Evolutionary conservation across 2,329 filamentous ascomycete species (phyloP), one percentile per base, ranked within the genome.

Genomic region (Allantophomopsis cytisporea): DNA sequence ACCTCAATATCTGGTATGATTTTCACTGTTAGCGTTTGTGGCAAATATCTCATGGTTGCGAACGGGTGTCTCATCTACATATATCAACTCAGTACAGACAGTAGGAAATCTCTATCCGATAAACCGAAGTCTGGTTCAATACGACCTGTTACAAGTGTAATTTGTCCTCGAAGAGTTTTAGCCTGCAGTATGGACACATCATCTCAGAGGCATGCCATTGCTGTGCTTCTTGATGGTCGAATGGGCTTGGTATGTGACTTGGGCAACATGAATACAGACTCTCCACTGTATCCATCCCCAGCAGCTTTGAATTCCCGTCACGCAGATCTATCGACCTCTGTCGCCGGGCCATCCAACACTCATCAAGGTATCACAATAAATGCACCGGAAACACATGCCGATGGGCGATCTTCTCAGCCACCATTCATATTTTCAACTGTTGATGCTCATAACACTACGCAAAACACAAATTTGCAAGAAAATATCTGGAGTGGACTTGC

Each of bases 151-250:
- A 64, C 72, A 1, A 68, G 60, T 32, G 64, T 82, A 10, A 51
- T 66, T 12, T 80, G 76, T 47, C 73, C 73, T 11, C 60, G 64
- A 13, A 60, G 66, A 35, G 68, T 80, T 2, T 52, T 82, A 5
- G 65, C 68, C 3, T 71, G 74, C 47, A 73, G 71, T 44, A 77
- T 82, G 65, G 74, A 81, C 51, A 73, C 71, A 0, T 76, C 69
- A 4, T 66, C 63, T 2, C 60, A 68, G 7, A 62, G 65, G 34
- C 64, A 71, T 46, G 64, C 72, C 6, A 60, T 80, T 38, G 76
- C 74, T 13, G 66, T 72, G 21, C 58, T 82, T 7, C 60, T 81
- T 36, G 66, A 73, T 44, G 73, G 71, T 6, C 67, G 76, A 2
- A 63, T 73, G 51, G 76, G 74, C 4, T 64, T 80, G 51, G 64